Evolutionary conservation across 164 flowering plant genomes (phyloP).

Genomic region (Litsea cubeba): DNA sequence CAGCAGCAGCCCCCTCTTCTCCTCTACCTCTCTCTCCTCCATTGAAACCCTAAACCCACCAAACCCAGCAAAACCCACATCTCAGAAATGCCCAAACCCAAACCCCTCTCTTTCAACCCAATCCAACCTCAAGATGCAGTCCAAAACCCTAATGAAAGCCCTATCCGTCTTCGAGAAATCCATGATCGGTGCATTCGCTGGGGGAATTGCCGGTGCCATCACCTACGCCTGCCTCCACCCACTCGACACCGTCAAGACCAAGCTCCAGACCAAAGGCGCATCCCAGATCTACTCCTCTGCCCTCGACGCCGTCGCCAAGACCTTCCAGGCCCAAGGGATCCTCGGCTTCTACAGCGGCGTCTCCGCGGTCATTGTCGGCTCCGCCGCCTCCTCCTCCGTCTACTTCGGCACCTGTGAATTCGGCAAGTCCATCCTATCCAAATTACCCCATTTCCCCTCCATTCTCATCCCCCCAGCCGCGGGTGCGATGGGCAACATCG

Average conservation of each 20-base stretch:
- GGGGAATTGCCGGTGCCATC: slow-evolving; percentile 91
- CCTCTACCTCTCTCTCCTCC: slow-evolving; percentile 19
- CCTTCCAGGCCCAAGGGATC: slow-evolving; percentile 64
- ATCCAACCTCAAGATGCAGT: slow-evolving; percentile 27
- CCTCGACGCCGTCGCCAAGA: slow-evolving; percentile 71
- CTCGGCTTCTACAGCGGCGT: slow-evolving; percentile 86
- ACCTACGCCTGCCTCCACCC: slow-evolving; percentile 87
- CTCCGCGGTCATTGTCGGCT: slow-evolving; percentile 91
- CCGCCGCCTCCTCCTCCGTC: slow-evolving; percentile 78
- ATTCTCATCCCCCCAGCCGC: slow-evolving; percentile 87
- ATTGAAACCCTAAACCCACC: slow-evolving; percentile 6
- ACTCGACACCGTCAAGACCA: slow-evolving; percentile 87
- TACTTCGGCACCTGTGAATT: slow-evolving; percentile 98
- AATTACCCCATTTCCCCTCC: slow-evolving; percentile 46
- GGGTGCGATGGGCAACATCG: slow-evolving; percentile 96
- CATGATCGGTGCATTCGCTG: slow-evolving; percentile 72
- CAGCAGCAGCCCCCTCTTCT: slow-evolving; percentile 24
- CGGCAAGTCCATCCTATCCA: slow-evolving; percentile 76
- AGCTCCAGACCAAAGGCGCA: slow-evolving; percentile 84
- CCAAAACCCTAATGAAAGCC: slow-evolving; percentile 33
- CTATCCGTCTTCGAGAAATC: slow-evolving; percentile 67
- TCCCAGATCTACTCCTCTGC: slow-evolving; percentile 54
- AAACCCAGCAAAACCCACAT: slow-evolving; percentile 14
- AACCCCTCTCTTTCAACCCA: background rate
- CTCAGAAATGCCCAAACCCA: slow-evolving; percentile 29